These are phyloP conservation scores for Colletotrichum shisoi DNA, from an alignment of 2,329 filamentous ascomycete species.

Conservation along the genomic window DNA sequence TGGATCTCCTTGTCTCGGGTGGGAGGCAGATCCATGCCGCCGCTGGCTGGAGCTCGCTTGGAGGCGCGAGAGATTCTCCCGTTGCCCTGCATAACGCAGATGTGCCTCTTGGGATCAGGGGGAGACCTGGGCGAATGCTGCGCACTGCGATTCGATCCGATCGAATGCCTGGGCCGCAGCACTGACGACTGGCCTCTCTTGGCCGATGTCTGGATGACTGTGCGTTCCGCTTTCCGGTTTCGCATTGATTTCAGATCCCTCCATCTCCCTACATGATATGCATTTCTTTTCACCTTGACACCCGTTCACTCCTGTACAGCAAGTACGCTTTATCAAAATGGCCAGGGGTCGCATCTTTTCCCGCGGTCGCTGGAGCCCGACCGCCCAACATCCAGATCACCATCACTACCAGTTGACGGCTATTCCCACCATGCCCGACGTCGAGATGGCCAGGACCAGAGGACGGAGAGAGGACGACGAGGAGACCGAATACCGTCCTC, in stretches of 20 bases:
- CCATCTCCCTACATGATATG: slow-evolving; percentile 25
- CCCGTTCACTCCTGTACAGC: neutral
- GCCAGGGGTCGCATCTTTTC: slow-evolving; percentile 16
- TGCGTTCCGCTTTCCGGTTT: slow-evolving; percentile 39
- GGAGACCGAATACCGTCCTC: slow-evolving; percentile 48
- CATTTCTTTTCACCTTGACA: neutral
- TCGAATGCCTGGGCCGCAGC: slow-evolving; percentile 3
- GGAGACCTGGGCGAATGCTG: neutral
- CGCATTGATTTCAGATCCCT: slow-evolving; percentile 39
- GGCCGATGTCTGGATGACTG: slow-evolving; percentile 35
- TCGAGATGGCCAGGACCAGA: slow-evolving; percentile 34
- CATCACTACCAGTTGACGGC: slow-evolving; percentile 15
- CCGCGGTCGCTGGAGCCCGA: neutral
- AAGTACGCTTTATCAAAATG: slow-evolving; percentile 28
- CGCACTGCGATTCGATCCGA: slow-evolving; percentile 12
- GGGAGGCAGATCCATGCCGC: neutral
- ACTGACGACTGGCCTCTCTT: slow-evolving; percentile 27
- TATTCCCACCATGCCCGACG: slow-evolving; percentile 29
- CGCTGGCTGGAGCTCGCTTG: neutral
- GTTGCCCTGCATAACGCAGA: slow-evolving; percentile 12
- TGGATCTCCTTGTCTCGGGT: neutral
- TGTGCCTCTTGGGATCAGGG: slow-evolving; percentile 11
- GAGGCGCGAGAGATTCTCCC: slow-evolving; percentile 31
- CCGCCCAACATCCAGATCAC: slow-evolving; percentile 1
- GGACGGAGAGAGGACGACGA: slow-evolving; percentile 16